Base-by-base conservation (phyloP, 306 rosid genomes). In the Cicer bijugum region DNA sequence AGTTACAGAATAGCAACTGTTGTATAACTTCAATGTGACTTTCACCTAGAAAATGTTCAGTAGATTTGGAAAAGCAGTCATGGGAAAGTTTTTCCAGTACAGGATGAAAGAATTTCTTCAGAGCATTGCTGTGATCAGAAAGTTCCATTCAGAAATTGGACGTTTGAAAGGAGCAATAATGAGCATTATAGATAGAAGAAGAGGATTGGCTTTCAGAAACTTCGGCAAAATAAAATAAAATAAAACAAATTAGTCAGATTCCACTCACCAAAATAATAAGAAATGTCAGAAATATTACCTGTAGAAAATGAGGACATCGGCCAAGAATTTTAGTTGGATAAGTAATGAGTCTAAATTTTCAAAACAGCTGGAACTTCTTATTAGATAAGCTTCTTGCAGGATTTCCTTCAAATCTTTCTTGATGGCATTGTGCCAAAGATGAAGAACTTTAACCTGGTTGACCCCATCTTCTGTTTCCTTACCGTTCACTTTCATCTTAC, bases 391-490 rank as follows among this genome's bases (percentile, higher is more conserved):
- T 76, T 90, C 89, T 67, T 86, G 81, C 76, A 84, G 80, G 74
- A 86, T 77, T 67, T 76, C 86, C 62, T 80, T 82, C 72, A 94
- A 61, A 73, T 94, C 92, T 84, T 86, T 88, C 85, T 35, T 81
- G 65, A 94, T 78, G 70, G 89, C 91, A 60, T 80, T 69, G 67
- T 94, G 95, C 98, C 98, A 94, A 52, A 91, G 76, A 46, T 82
- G 86, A 72, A 94, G 95, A 71, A 89, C 86, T 66, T 88, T 87
- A 82, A 91, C 77, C 48, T 86, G 92, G 78, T 76, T 78, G 37
- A 71, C 65, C 82, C 78, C 87, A 74, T 67, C 74, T 63, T 88
- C 88, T 67, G 74, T 72, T 63, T 72, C 90, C 58, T 15, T 35
- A 67, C 47, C 69, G 17, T 72, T 67, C 71, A 55, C 61, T 69